Conservation (phyloP, 768 basidiomycete genomes). For the Mycena kentingensis region DNA sequence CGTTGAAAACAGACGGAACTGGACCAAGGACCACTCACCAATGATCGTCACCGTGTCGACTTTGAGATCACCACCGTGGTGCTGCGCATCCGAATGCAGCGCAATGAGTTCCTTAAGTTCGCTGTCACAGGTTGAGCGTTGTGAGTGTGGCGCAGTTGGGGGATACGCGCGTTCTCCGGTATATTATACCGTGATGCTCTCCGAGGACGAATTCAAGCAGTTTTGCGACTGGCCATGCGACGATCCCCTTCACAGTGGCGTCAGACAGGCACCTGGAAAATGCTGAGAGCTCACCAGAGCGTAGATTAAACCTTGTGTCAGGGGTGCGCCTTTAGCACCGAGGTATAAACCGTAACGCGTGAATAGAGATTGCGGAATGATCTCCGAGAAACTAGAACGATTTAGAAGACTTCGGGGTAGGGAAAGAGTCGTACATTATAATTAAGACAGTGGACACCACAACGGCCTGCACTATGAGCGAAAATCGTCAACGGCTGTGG, state of each 20-base stretch:
- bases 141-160: no score
- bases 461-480: conserved; percentile 73
- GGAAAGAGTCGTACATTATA: conserved; percentile 64
- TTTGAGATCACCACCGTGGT: conserved; percentile 81
- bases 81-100: conserved; percentile 72
- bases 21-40: no score
- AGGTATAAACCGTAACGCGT: conserved; percentile 87
- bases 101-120: conserved; percentile 91
- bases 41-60: conserved; percentile 88
- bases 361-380: conserved; percentile 90
- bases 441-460: conserved; percentile 83
- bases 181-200: conserved; percentile 88
- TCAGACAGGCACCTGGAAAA: background rate
- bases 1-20: no score
- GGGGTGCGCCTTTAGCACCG: conserved; percentile 79
- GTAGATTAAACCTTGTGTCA: conserved; percentile 69
- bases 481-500: no score
- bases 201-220: conserved; percentile 77
- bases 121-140: background rate
- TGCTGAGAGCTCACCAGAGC: conserved; percentile 49
- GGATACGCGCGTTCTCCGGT: conserved; percentile 79
- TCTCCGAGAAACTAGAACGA: conserved; percentile 74
- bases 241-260: conserved; percentile 51
- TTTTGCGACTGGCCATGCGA: conserved; percentile 87
- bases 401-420: conserved; percentile 2